phyloP scores from a whole-genome alignment of 768 basidiomycete species.

The Trametes punicea region DNA sequence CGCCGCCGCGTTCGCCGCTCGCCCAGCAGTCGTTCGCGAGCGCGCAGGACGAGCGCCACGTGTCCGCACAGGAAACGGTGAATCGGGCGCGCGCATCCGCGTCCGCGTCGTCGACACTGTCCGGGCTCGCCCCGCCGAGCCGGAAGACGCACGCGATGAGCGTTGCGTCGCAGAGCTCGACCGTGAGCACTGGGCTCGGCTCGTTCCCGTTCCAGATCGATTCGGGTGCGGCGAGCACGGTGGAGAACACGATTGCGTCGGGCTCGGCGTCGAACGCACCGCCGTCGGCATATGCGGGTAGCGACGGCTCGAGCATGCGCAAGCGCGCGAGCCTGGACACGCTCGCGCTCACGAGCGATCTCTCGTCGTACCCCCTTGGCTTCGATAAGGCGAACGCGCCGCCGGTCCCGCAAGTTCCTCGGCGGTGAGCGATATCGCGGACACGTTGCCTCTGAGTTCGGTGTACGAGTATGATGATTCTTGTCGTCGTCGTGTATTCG shows the following conservation, averaged over 20 bases:
- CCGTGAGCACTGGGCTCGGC: slow-evolving; percentile 75
- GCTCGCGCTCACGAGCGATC: slow-evolving; percentile 74
- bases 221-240: slow-evolving; percentile 39
- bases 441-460: slow-evolving; percentile 1
- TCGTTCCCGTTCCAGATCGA: slow-evolving; percentile 89
- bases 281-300: slow-evolving; percentile 30
- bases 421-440: slow-evolving; percentile 3
- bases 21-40: slow-evolving; percentile 50
- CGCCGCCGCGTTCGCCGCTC: slow-evolving; percentile 73
- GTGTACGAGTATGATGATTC: slow-evolving; percentile 19
- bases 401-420: slow-evolving; percentile 17
- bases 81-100: slow-evolving; percentile 16
- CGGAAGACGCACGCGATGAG: slow-evolving; percentile 68
- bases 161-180: slow-evolving; percentile 72
- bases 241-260: slow-evolving; percentile 30
- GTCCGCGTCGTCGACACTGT: slow-evolving; percentile 11
- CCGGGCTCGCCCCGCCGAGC: slow-evolving; percentile 43
- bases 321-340: slow-evolving; percentile 85
- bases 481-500: slow-evolving; percentile 9
- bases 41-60: slow-evolving; percentile 12
- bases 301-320: slow-evolving; percentile 39
- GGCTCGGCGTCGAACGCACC: slow-evolving; percentile 21
- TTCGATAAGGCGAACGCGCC: slow-evolving; percentile 45
- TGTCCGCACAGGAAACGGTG: slow-evolving; percentile 9
- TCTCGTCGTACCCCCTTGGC: slow-evolving; percentile 79